phyloP scores from a whole-genome alignment of 2,329 filamentous ascomycete genomes.

The Aspergillus pseudoterreus region DNA sequence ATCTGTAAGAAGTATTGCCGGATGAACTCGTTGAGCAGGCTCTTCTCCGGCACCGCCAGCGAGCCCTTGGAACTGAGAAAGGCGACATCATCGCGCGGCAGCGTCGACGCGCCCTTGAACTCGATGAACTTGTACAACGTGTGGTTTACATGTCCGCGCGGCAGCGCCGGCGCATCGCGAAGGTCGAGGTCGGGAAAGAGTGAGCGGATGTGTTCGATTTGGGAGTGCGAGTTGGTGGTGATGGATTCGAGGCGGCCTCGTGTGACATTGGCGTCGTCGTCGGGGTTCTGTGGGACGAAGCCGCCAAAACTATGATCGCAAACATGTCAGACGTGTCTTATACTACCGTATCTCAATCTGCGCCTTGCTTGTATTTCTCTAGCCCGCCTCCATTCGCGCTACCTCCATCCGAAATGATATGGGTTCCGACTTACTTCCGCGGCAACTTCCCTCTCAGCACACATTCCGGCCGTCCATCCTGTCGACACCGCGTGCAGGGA shows the following conservation, averaged over 20 bases:
- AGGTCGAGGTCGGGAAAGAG: slow-evolving; percentile 4
- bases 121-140: slow-evolving; percentile 20
- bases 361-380: too few relatives aligned
- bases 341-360: too few relatives aligned
- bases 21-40: slow-evolving; percentile 47
- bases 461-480: slow-evolving; percentile 44
- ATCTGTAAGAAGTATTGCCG: slow-evolving; percentile 32
- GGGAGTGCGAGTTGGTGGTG: slow-evolving; percentile 6
- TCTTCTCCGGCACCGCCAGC: slow-evolving; percentile 42
- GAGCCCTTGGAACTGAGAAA: slow-evolving; percentile 48
- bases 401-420: neutral
- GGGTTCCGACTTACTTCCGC: slow-evolving; percentile 9
- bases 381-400: neutral
- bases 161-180: neutral
- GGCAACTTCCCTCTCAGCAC: slow-evolving; percentile 33
- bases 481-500: slow-evolving; percentile 53
- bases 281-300: slow-evolving; percentile 1
- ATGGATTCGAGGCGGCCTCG: neutral
- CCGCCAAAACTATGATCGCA: slow-evolving; percentile 5
- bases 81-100: slow-evolving; percentile 44
- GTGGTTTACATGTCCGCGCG: slow-evolving; percentile 10
- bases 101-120: slow-evolving; percentile 9
- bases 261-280: neutral
- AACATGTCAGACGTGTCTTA: neutral
- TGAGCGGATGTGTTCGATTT: slow-evolving; percentile 7